Evolutionary conservation across 495 filamentous ascomycete genomes (phyloP).

Genomic region (Bryoglossum gracile): DNA sequence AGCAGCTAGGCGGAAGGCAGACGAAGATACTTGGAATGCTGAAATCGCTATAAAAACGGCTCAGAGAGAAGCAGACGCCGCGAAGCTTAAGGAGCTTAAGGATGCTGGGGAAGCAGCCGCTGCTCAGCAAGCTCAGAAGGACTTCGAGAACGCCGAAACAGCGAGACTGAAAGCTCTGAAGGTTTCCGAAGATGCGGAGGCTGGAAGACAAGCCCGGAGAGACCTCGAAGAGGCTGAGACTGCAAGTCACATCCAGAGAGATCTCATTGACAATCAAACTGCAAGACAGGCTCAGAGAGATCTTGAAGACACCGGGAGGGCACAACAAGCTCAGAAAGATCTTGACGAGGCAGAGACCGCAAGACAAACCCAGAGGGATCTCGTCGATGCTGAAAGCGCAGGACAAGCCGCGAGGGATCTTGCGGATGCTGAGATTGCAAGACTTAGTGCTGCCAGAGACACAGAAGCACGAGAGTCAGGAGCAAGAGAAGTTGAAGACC

Average conservation of each 20-base stretch:
- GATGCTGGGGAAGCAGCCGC: slow-evolving; percentile 7
- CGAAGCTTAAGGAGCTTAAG: slow-evolving; percentile 1
- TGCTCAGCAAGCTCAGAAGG: background rate
- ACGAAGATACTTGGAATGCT: slow-evolving; percentile 4
- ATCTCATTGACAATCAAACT: too few species aligned
- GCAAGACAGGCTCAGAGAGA: background rate
- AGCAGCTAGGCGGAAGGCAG: slow-evolving; percentile 5
- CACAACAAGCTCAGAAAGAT: background rate
- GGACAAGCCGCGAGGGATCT: too few species aligned
- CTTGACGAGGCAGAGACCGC: background rate
- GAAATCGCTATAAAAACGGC: slow-evolving; percentile 1
- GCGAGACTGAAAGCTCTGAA: slow-evolving; percentile 6
- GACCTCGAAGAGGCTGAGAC: too few species aligned
- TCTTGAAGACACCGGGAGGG: background rate
- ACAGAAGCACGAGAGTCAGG: too few species aligned
- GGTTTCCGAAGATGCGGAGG: background rate
- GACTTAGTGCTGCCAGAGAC: too few species aligned
- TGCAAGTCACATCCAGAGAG: too few species aligned
- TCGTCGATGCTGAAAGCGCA: too few species aligned
- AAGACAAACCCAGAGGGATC: too few species aligned
- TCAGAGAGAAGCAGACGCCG: background rate
- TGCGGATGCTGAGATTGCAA: too few species aligned
- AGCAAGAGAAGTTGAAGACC: too few species aligned
- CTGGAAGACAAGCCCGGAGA: too few species aligned
- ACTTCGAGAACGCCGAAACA: slow-evolving; percentile 4